Base-by-base conservation (phyloP, 306 rosid genomes). In the Lablab purpureus region DNA sequence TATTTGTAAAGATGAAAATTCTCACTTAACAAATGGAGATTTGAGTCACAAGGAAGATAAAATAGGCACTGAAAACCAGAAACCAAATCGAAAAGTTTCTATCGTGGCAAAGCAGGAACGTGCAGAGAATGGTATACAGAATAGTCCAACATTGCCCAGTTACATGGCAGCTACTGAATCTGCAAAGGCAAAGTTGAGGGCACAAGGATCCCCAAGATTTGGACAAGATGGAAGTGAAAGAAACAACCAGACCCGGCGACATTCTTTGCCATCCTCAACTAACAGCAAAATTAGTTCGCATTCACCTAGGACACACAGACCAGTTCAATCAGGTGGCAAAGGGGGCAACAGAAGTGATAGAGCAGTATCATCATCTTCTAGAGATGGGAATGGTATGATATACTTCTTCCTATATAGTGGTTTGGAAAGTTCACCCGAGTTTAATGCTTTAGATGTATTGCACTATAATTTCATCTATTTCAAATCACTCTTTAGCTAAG, bases 151-250 rank as follows among this genome's bases (percentile, higher is more conserved):
- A 18, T 10, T 96, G 72, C 99, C 97, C 8, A 96, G 99, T 83
- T 96, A 96, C 82, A 96, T 96, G 99, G 93, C 93, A 58, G 99
- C 96, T 77, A 96, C 99, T 80, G 91, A 88, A 89, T 96, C 99
- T 74, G 99, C 97, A 23, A 96, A 86, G 90, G 99, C 99, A 63
- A 96, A 96, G 91, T 85, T 96, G 82, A 93, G 96, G 88, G 89
- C 89, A 36, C 98, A 96, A 84, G 98, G 97, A 83, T 93, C 99
- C 65, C 97, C 99, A 5, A 89, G 90, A 87, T 22, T 90, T 62
- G 96, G 80, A 86, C 93, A 83, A 79, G 99, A 93, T 0, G 85
- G 70, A 34, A 81, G 36, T 8, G 99, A 93, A 83, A 89, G 25
- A 84, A 89, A 58, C 81, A 91, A 83, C 78, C 43, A 62, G 65